Percentiles rank a stretch among this genome's conserved stretches.
Conservation (phyloP, 179 eudicot genomes). For the Drosera spatulata region DNA sequence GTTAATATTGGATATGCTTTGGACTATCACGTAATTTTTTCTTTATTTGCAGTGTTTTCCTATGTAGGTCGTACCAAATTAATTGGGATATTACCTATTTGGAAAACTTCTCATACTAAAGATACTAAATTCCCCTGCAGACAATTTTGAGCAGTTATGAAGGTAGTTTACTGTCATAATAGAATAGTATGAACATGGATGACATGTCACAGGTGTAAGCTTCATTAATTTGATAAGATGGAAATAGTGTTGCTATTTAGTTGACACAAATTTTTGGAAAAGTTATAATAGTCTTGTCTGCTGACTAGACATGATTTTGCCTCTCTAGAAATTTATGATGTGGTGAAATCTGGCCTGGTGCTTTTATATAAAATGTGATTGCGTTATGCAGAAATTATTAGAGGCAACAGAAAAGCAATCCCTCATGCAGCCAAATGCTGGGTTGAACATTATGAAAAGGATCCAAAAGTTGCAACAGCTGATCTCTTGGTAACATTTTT, state of each 20-base stretch:
- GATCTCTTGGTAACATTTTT: conserved; percentile 74
- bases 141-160: background rate
- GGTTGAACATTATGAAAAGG: conserved; percentile 85
- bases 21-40: no score
- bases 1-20: no score
- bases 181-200: background rate
- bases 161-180: background rate
- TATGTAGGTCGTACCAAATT: no score
- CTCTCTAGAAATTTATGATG: no score
- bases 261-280: background rate
- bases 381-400: conserved; percentile 59
- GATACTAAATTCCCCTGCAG: no score
- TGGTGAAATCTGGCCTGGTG: no score
- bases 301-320: no score
- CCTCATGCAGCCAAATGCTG: conserved; percentile 64
- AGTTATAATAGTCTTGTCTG: background rate
- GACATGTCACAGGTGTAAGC: background rate
- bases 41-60: no score
- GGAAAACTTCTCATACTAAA: no score
- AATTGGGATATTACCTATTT: no score
- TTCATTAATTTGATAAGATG: background rate
- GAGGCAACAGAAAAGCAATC: conserved; percentile 62
- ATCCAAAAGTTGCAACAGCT: conserved; percentile 59
- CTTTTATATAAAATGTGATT: conserved; percentile 1
- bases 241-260: background rate